A percentile compares a stretch with the other conserved stretches of the same genome.
Conservation (phyloP, 495 filamentous ascomycete genomes). For the Lentithecium fluviatile region DNA sequence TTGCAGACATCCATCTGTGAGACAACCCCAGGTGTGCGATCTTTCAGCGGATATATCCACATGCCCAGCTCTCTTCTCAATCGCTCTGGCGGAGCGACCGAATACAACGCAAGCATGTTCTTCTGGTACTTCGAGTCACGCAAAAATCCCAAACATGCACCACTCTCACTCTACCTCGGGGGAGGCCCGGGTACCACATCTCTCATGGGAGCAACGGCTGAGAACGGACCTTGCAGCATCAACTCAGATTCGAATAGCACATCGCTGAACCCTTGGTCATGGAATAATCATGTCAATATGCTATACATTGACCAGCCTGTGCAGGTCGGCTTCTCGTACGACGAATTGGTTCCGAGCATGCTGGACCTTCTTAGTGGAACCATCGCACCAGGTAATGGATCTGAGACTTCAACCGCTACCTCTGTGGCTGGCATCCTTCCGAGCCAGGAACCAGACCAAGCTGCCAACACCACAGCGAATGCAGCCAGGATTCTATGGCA, state of each 20-base stretch:
- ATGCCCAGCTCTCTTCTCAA: slow-evolving; percentile 12
- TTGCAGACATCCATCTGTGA: slow-evolving; percentile 16
- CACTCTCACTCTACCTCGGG: slow-evolving; percentile 22
- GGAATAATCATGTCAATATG: slow-evolving; percentile 45
- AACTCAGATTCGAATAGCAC: slow-evolving; percentile 46
- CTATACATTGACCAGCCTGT: slow-evolving; percentile 31
- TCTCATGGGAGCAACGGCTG: slow-evolving; percentile 5
- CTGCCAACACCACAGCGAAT: slow-evolving; percentile 22
- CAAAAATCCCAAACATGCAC: slow-evolving; percentile 15
- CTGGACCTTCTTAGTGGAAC: slow-evolving; percentile 25
- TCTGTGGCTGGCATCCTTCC: slow-evolving; percentile 41
- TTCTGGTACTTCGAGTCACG: slow-evolving; percentile 25
- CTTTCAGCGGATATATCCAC: slow-evolving; percentile 25
- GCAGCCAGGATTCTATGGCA: slow-evolving; percentile 19
- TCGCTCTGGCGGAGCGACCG: not conserved
- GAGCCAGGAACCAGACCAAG: not conserved
- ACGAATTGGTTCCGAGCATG: slow-evolving; percentile 51
- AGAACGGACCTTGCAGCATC: slow-evolving; percentile 44
- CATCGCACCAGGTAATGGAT: slow-evolving; percentile 16
- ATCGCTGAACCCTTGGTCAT: slow-evolving; percentile 27
- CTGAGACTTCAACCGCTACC: slow-evolving; percentile 7
- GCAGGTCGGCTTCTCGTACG: slow-evolving; percentile 35
- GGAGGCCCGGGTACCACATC: slow-evolving; percentile 21
- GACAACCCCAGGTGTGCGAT: slow-evolving; percentile 20
- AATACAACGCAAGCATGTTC: slow-evolving; percentile 25